phyloP scores from a whole-genome alignment of 257 asterid species.

The Ballota nigra region DNA sequence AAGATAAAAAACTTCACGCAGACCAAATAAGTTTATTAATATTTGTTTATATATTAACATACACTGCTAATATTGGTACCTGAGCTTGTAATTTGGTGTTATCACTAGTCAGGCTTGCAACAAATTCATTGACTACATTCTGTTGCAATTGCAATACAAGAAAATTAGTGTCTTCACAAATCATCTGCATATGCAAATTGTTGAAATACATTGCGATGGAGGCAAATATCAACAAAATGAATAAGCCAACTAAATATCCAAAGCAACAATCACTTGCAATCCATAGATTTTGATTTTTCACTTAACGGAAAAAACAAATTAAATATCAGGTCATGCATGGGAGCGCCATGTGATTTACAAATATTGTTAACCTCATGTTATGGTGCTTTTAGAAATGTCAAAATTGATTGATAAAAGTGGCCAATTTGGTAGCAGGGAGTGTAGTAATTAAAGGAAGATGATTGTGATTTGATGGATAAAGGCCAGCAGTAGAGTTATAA shows the following conservation, averaged over 20 bases:
- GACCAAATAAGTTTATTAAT: too few species aligned
- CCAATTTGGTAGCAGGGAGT: conserved; percentile 5
- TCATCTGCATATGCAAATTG: conserved; percentile 2
- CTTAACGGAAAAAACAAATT: not conserved
- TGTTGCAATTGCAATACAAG: conserved; percentile 35
- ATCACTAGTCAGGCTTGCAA: conserved; percentile 47
- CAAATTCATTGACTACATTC: conserved; percentile 49
- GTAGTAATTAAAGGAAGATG: not conserved
- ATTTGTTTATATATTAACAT: not conserved
- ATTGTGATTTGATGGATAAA: not conserved
- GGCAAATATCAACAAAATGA: not conserved
- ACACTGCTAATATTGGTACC: conserved; percentile 42
- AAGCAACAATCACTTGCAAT: conserved; percentile 11
- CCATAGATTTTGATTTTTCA: not conserved
- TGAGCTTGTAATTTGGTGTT: conserved; percentile 51
- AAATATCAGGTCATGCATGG: not conserved
- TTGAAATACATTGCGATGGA: not conserved
- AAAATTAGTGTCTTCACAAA: conserved; percentile 13
- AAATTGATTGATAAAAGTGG: conserved; percentile 14
- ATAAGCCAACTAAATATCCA: conserved; percentile 3
- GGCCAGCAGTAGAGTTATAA: not conserved
- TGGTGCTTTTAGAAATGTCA: not conserved
- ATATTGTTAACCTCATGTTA: not conserved
- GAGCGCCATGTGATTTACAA: not conserved
- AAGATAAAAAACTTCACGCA: too few species aligned